Conservation (phyloP, 164 flowering plant genomes). For the Warburgia ugandensis region DNA sequence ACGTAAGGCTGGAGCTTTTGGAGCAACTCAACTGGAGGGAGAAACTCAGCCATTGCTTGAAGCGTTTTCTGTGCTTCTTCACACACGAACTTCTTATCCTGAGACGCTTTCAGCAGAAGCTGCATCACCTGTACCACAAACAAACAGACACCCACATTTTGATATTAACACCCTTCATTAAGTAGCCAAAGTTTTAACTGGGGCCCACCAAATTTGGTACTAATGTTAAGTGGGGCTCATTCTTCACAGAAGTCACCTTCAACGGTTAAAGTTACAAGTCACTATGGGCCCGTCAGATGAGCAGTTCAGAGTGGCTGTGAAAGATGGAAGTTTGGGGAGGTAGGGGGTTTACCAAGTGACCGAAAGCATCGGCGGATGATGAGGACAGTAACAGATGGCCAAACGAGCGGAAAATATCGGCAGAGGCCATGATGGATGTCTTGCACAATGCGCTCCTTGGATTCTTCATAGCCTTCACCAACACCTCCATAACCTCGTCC, state of each 20-base stretch:
- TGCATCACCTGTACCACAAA: slow-evolving; percentile 51
- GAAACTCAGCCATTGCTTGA: slow-evolving; percentile 47
- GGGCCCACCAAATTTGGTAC: too few relatives aligned
- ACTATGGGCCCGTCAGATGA: too few relatives aligned
- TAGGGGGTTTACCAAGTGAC: slow-evolving; percentile 42
- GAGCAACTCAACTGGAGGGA: slow-evolving; percentile 61
- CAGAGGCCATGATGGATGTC: slow-evolving; percentile 82
- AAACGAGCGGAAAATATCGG: slow-evolving; percentile 64
- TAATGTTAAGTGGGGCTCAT: too few relatives aligned
- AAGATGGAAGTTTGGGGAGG: neutral
- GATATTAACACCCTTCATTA: too few relatives aligned
- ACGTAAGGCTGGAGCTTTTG: slow-evolving; percentile 47
- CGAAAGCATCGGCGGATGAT: slow-evolving; percentile 39
- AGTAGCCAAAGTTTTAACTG: too few relatives aligned
- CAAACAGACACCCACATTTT: neutral
- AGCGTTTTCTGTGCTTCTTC: slow-evolving; percentile 82
- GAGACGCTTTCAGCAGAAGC: slow-evolving; percentile 79
- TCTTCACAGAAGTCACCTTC: too few relatives aligned
- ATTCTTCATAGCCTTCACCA: slow-evolving; percentile 85
- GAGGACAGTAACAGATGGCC: slow-evolving; percentile 54
- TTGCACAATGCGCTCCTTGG: slow-evolving; percentile 93
- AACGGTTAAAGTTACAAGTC: too few relatives aligned
- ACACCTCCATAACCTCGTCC: slow-evolving; percentile 52
- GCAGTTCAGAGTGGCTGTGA: too few relatives aligned
- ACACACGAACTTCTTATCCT: slow-evolving; percentile 86